Evolutionary conservation across 1,284 basidiomycete species (phyloP), one percentile per base, ranked within the genome.

Genomic region (Phaffia rhodozyma): DNA sequence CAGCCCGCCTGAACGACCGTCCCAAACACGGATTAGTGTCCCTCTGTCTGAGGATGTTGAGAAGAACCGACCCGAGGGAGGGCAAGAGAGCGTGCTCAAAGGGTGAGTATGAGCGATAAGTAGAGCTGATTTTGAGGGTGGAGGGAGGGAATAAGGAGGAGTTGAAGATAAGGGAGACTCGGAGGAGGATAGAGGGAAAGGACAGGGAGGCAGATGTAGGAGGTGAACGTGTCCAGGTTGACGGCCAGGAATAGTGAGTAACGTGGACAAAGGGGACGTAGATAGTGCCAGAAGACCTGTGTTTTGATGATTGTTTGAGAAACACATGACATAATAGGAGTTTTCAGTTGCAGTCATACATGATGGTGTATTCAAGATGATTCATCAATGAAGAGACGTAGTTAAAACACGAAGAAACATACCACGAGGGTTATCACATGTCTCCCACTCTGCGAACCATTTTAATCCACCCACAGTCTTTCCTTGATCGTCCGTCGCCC

Each of bases 151-250:
- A 47, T 55, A 29, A 61, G 32, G 59, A 58, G 38, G 29, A 32
- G 25, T 4, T 25, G 61, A 49, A 58, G 57, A 20, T 25, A 65
- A 52, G 54, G 60, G 51, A 27, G 29, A 18, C 25, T 80, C 5
- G 77, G 80, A 55, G 73, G 73, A 27, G 76, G 70, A 78, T 21
- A 79, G 75, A 29, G 83, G 82, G 3, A 82, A 79, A 16, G 80
- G 76, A 75, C 89, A 90, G 0, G 86, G 88, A 0, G 89, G 86
- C 13, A 97, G 81, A 70, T 89, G 87, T 38, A 96, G 80, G 11
- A 97, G 79, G 67, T 94, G 91, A 3, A 96, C 87, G 75, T 97
- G 92, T 0, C 92, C 92, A 60, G 83, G 79, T 74, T 97, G 91
- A 49, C 86, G 83, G 20, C 91, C 92, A 49, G 91, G 89, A 61